Conservation (phyloP, 768 basidiomycete genomes). For the Mycena albidolilacea region DNA sequence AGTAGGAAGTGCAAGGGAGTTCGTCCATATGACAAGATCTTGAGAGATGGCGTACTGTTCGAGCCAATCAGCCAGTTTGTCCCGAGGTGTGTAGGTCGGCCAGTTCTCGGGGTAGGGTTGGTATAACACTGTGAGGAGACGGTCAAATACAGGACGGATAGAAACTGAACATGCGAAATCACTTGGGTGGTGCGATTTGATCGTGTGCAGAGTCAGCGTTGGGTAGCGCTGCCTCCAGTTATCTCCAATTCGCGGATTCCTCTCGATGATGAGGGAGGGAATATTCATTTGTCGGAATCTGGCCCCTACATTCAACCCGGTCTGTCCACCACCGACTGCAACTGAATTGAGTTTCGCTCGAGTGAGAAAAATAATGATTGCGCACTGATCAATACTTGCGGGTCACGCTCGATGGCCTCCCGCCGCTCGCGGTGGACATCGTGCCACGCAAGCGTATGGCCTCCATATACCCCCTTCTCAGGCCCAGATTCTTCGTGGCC, state of each 20-base stretch:
- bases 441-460: conserved; percentile 48
- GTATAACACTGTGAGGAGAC: conserved; percentile 52
- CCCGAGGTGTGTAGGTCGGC: conserved; percentile 52
- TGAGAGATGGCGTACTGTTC: no score
- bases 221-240: conserved; percentile 56
- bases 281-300: no score
- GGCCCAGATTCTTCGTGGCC: no score
- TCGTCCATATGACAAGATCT: conserved; percentile 36
- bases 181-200: conserved; percentile 45
- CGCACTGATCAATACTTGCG: conserved; percentile 47
- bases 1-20: conserved; percentile 47
- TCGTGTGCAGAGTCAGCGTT: conserved; percentile 58
- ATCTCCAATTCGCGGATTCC: no score
- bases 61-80: no score
- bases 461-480: no score
- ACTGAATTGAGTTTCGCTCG: background rate
- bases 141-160: background rate
- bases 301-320: conserved; percentile 44
- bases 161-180: conserved; percentile 43
- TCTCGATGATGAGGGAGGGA: no score
- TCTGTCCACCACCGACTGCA: conserved; percentile 60
- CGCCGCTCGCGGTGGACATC: conserved; percentile 53
- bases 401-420: conserved; percentile 54
- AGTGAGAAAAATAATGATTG: background rate
- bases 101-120: conserved; percentile 55